These are phyloP conservation scores for Stagonosporopsis chrysanthemi DNA, from an alignment of 2,329 filamentous ascomycete species.

Conservation along the genomic window DNA sequence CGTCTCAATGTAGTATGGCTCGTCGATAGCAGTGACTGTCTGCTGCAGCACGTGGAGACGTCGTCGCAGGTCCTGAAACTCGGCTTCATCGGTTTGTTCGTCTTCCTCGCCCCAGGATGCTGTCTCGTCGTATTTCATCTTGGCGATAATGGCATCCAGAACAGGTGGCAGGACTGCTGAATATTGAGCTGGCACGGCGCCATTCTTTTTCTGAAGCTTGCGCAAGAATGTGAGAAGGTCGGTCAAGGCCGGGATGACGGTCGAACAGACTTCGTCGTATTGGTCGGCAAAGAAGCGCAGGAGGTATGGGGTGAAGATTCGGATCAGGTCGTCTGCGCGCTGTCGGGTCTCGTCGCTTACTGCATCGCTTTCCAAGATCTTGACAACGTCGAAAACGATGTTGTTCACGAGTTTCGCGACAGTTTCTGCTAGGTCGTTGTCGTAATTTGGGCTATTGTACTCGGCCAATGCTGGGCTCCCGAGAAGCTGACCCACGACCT, in stretches of 20 bases:
- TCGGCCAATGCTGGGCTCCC: conserved; percentile 81
- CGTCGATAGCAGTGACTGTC: conserved; percentile 87
- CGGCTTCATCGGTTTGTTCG: conserved; percentile 94
- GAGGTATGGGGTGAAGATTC: conserved; percentile 83
- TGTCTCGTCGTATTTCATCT: conserved; percentile 98
- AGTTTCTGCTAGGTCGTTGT: conserved; percentile 92
- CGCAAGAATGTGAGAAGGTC: conserved; percentile 91
- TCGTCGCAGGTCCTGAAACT: conserved; percentile 94
- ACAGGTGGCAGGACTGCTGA: conserved; percentile 85
- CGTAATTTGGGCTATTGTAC: conserved; percentile 83
- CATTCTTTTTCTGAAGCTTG: conserved; percentile 71
- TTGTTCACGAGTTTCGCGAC: conserved; percentile 96
- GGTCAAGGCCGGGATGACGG: conserved; percentile 90
- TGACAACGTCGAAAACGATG: conserved; percentile 84
- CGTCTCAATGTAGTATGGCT: conserved; percentile 85
- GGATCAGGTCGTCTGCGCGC: conserved; percentile 82
- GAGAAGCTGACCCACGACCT: conserved; percentile 86
- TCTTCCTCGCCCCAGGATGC: conserved; percentile 92
- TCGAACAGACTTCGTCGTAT: conserved; percentile 97
- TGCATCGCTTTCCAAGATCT: conserved; percentile 76
- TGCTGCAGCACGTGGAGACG: conserved; percentile 90
- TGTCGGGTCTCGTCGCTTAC: conserved; percentile 70
- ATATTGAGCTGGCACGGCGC: conserved; percentile 75
- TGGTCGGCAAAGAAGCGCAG: conserved; percentile 97
- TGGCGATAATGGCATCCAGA: conserved; percentile 87